phyloP scores from a whole-genome alignment of 2,329 filamentous ascomycete species.

The Cordyceps cateniannulata region DNA sequence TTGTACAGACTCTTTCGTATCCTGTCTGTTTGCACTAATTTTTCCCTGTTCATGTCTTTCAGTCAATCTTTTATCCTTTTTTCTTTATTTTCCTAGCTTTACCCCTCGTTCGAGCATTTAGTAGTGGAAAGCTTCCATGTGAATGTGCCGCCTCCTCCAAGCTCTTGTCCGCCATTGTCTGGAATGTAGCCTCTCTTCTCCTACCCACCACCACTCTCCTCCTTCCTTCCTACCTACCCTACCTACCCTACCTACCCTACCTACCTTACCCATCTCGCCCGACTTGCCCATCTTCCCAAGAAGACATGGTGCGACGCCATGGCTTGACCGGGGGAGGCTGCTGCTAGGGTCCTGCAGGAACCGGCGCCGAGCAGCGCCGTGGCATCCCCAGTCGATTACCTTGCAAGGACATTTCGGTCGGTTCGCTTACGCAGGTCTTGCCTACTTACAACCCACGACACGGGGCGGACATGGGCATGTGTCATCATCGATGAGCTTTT shows the following conservation, averaged over 20 bases:
- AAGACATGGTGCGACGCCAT: background rate
- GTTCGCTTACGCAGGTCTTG: background rate
- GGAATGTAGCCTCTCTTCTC: background rate
- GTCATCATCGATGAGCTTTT: background rate
- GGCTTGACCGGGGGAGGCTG: background rate
- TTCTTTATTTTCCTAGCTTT: background rate
- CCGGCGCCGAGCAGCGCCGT: background rate
- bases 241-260: too few species aligned
- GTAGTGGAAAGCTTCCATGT: background rate
- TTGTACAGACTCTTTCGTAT: too few species aligned
- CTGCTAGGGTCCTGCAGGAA: slow-evolving; percentile 5
- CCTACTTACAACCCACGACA: background rate
- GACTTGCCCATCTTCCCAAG: too few species aligned
- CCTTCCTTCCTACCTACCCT: too few species aligned
- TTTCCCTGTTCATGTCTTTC: too few species aligned
- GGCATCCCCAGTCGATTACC: background rate
- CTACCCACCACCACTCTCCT: too few species aligned
- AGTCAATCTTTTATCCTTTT: background rate
- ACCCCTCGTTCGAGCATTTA: background rate
- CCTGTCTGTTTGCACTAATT: too few species aligned
- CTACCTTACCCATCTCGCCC: too few species aligned
- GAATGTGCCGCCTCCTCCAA: background rate
- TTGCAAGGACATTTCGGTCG: background rate
- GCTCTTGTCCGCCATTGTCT: background rate
- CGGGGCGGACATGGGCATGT: background rate